Percentiles rank a stretch among this genome's conserved stretches.
phyloP scores from a whole-genome alignment of 805 yeast genomes.

The Candida nonsorbophila region DNA sequence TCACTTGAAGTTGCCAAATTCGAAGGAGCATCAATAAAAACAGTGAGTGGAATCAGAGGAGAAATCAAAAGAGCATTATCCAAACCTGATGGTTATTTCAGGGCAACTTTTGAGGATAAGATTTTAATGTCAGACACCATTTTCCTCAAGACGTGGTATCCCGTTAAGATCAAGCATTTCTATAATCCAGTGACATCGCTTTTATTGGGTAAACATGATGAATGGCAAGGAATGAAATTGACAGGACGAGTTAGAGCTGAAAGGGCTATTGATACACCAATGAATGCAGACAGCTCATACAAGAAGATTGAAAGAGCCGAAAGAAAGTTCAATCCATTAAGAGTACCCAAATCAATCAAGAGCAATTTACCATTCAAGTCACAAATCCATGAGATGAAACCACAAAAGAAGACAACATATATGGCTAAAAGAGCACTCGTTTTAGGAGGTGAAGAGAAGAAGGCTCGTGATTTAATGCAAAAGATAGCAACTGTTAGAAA shows the following conservation, averaged over 20 bases:
- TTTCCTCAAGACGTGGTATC: constrained; percentile 94
- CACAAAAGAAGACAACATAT: constrained; percentile 79
- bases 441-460: constrained; percentile 86
- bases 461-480: constrained; percentile 83
- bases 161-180: constrained; percentile 82
- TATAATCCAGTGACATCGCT: constrained; percentile 96
- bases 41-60: constrained; percentile 96
- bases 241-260: constrained; percentile 92
- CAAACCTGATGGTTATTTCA: constrained; percentile 89
- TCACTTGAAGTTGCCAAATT: constrained; percentile 94
- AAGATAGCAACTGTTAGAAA: constrained; percentile 79
- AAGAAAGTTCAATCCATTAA: constrained; percentile 81
- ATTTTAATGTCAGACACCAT: constrained; percentile 85
- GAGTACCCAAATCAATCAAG: constrained; percentile 77
- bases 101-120: constrained; percentile 97
- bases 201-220: constrained; percentile 65
- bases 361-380: constrained; percentile 85
- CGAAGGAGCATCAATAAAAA: constrained; percentile 95
- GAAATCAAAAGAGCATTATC: constrained; percentile 93
- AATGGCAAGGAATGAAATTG: constrained; percentile 95
- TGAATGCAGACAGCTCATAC: constrained; percentile 44
- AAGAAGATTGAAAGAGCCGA: constrained; percentile 76
- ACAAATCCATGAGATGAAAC: constrained; percentile 83
- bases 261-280: constrained; percentile 58
- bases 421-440: constrained; percentile 90